phyloP scores from a whole-genome alignment of 78 protist species.

The Dictyostelium citrinum region DNA sequence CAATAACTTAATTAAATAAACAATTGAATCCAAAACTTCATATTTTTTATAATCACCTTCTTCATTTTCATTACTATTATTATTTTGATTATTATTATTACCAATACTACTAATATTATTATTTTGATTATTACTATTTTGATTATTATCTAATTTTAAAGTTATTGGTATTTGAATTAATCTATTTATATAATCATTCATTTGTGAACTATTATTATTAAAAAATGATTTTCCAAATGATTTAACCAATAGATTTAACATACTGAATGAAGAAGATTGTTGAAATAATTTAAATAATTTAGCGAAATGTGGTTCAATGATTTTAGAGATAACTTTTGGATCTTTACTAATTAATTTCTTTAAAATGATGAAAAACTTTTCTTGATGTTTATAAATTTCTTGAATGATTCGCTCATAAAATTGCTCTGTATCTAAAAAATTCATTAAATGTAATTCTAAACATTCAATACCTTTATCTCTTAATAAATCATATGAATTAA shows the following conservation, averaged over 20 bases:
- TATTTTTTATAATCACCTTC: background rate
- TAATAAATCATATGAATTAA: constrained; percentile 12
- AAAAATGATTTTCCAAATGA: constrained; percentile 2
- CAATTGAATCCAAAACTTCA: background rate
- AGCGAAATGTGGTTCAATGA: background rate
- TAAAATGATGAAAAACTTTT: background rate
- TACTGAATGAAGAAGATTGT: background rate
- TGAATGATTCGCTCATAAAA: constrained; percentile 6
- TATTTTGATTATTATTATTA: background rate
- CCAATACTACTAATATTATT: background rate
- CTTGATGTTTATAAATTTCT: constrained; percentile 28
- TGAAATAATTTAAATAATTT: background rate
- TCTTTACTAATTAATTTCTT: background rate
- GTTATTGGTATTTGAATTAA: background rate
- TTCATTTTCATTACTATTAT: background rate
- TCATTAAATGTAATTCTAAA: constrained; percentile 17
- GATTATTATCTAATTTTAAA: background rate
- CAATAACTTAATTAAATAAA: background rate
- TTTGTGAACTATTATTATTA: background rate
- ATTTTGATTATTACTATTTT: background rate
- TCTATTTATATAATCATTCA: background rate
- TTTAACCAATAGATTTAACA: background rate
- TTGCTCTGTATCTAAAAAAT: background rate
- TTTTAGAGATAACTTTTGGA: background rate
- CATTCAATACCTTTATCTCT: constrained; percentile 9